Evolutionary conservation across 495 filamentous ascomycete species (phyloP).

Genomic region (Aspergillus baeticus): DNA sequence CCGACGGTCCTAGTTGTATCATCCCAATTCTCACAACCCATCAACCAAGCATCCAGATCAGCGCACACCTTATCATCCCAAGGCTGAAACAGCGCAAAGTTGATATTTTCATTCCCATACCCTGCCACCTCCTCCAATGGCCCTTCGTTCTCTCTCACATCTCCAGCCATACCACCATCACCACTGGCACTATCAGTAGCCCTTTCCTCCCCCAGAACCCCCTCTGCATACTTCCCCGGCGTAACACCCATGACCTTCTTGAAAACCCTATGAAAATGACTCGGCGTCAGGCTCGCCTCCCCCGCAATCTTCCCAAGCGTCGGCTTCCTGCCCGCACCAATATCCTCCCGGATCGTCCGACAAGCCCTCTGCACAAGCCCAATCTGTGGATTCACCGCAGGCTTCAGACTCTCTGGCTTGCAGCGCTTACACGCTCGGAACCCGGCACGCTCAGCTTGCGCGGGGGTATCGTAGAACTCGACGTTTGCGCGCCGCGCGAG

Average conservation of each 20-base stretch:
- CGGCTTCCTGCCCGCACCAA: constrained; percentile 34
- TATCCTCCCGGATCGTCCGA: constrained; percentile 24
- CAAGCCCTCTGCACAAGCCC: constrained; percentile 48
- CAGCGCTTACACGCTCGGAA: constrained; percentile 67
- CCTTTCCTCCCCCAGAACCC: not conserved
- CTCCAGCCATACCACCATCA: constrained; percentile 6
- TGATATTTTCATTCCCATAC: not conserved
- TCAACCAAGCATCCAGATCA: constrained; percentile 1
- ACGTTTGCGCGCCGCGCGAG: constrained; percentile 63
- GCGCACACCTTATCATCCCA: constrained; percentile 13
- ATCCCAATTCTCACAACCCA: constrained; percentile 12
- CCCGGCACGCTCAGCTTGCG: constrained; percentile 54
- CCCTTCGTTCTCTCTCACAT: not conserved
- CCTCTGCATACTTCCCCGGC: constrained; percentile 52
- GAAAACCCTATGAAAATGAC: constrained; percentile 64
- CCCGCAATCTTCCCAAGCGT: constrained; percentile 51
- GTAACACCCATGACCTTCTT: constrained; percentile 59
- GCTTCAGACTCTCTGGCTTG: constrained; percentile 44
- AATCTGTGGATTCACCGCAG: constrained; percentile 41
- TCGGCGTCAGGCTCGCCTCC: constrained; percentile 53
- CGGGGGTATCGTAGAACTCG: constrained; percentile 54
- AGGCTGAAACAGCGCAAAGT: constrained; percentile 9
- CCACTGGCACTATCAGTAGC: not conserved
- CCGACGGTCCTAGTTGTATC: constrained; percentile 5
- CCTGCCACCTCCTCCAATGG: no score